A percentile compares a stretch with the other conserved stretches of the same genome.
phyloP scores from a whole-genome alignment of 768 basidiomycete genomes.

The Mycena indigotica region DNA sequence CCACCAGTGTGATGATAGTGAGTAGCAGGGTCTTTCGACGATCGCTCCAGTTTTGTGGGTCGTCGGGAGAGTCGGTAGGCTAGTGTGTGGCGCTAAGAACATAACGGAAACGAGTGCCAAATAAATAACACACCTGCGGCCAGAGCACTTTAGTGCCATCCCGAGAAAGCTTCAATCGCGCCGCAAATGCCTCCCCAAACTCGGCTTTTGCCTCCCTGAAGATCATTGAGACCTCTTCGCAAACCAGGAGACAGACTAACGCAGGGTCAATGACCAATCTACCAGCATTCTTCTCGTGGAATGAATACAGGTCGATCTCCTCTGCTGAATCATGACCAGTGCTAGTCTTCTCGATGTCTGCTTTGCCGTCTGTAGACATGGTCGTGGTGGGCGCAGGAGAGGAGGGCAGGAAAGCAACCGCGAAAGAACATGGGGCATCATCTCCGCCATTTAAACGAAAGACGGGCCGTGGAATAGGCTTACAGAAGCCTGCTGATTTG shows the following conservation, averaged over 20 bases:
- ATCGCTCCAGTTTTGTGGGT: slow-evolving; percentile 50
- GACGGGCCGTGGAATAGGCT: no score
- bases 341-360: slow-evolving; percentile 14
- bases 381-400: background rate
- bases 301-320: slow-evolving; percentile 35
- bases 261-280: slow-evolving; percentile 60
- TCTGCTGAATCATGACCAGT: slow-evolving; percentile 8
- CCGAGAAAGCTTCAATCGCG: slow-evolving; percentile 49
- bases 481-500: background rate
- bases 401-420: background rate
- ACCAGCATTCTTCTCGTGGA: slow-evolving; percentile 57
- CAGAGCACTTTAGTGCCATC: slow-evolving; percentile 60
- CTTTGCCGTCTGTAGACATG: slow-evolving; percentile 17
- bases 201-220: slow-evolving; percentile 55
- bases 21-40: slow-evolving; percentile 51
- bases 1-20: slow-evolving; percentile 48
- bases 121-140: slow-evolving; percentile 42
- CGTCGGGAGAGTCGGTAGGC: slow-evolving; percentile 41
- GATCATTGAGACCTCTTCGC: background rate
- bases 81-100: background rate
- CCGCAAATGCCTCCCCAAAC: slow-evolving; percentile 54
- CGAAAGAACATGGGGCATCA: background rate
- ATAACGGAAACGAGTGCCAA: background rate
- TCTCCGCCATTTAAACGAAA: background rate
- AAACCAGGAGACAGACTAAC: slow-evolving; percentile 32